Evolutionary conservation across 75 land plant genomes (phyloP).

Genomic region (Cryptomeria japonica): DNA sequence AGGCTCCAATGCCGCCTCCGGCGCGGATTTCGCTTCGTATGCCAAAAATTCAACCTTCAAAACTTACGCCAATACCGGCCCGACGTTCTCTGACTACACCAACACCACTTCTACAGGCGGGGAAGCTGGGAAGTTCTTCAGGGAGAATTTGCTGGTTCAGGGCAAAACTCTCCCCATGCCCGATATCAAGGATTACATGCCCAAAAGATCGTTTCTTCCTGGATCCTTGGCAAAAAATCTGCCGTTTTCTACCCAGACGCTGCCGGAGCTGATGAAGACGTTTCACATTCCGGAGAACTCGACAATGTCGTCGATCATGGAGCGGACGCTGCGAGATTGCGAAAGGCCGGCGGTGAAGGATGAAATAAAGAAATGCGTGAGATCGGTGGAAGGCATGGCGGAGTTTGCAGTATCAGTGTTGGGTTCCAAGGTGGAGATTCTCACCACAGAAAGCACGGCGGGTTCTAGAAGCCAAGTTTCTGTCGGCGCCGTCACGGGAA

Average conservation of each 20-base stretch:
- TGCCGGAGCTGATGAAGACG: constrained; percentile 1
- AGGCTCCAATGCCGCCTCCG: background rate
- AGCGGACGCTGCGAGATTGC: constrained; percentile 1
- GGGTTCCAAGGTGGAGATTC: constrained; percentile 9
- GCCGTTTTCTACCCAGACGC: constrained; percentile 10
- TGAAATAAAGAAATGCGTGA: constrained; percentile 20
- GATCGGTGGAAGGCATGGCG: constrained; percentile 24
- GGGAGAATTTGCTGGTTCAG: constrained; percentile 16
- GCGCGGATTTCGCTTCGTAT: background rate
- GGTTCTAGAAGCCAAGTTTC: background rate
- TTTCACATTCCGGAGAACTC: constrained; percentile 5
- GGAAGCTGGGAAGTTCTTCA: constrained; percentile 25
- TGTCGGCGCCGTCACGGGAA: background rate
- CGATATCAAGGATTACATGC: constrained; percentile 21
- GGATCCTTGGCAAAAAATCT: constrained; percentile 10
- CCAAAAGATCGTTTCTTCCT: constrained; percentile 25
- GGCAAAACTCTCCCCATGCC: constrained; percentile 22
- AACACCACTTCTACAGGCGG: background rate
- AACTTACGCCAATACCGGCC: constrained; percentile 30
- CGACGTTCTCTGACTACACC: background rate
- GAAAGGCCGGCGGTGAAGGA: constrained; percentile 21
- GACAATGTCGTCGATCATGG: constrained; percentile 1
- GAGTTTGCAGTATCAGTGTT: constrained; percentile 22
- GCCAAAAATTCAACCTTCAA: constrained; percentile 38
- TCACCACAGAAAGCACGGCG: constrained; percentile 15